Base-by-base conservation (phyloP, 192 early-diverging fungal species). In the Rhizophagus clarus region DNA sequence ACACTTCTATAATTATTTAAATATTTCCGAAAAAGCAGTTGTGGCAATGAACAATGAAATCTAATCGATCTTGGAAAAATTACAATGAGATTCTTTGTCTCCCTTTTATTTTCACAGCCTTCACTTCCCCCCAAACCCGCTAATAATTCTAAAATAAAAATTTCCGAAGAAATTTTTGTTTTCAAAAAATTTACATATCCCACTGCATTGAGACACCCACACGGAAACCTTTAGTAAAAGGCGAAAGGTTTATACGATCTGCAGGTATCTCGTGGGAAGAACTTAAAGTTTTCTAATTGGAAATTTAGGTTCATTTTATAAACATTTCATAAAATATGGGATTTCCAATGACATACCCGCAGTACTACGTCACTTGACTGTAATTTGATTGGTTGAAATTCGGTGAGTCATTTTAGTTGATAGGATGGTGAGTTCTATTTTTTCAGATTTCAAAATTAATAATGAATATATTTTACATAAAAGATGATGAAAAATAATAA, bases 221-320 rank as follows among this genome's bases (percentile, higher is more conserved):
- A 56, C 51, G 51, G 51, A 56, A 56, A 56, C 51, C 51, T 56
- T 56, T 56, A 56, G 51, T 56, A 56, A 56, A 56, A 56, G 51
- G 51, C 51, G 51, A 56, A 56, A 56, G 51, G 51, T 56, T 56
- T 56, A 56, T 56, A 56, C 51, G 51, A 56, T 56, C 51, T 56
- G 51, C 51, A 56, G 51, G 51, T 56, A 56, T 56, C 51, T 56
- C 51, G 51, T 56, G 51, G 17, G 51, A 56, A 56, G 42, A 56
- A 22, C 20, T 22, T 56, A 6, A 7, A 20, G 17, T 1, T 22
- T 4, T 56, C 20, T 20, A 5, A 40, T 6, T 56, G 20, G 15
- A 17, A 22, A 20, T 56, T 20, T 5, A 5, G 14, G 51, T 56
- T 5, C 51, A 56, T 56, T 56, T 56, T 56, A 56, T 56, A 56